Conservation (phyloP, 352 stramenopile genomes). For the Pythium biforme region DNA sequence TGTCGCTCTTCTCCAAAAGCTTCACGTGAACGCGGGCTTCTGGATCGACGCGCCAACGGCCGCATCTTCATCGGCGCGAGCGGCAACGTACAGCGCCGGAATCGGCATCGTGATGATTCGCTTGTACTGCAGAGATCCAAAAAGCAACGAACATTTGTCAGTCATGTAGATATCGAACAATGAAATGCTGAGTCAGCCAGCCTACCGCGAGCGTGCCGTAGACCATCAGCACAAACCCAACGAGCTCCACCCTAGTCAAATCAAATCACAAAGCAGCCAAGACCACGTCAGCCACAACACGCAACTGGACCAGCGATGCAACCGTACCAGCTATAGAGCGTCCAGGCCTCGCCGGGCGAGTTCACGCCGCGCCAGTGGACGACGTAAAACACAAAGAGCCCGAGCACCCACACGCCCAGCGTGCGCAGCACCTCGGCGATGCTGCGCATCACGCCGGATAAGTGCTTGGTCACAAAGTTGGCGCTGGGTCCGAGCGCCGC, state of each 20-base stretch:
- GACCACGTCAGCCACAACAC: too few relatives aligned
- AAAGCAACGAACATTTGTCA: not conserved
- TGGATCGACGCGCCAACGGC: not conserved
- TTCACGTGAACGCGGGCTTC: slow-evolving; percentile 9
- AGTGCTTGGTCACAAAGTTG: slow-evolving; percentile 85
- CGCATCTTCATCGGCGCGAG: slow-evolving; percentile 4
- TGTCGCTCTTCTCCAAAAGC: too few relatives aligned
- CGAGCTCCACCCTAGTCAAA: slow-evolving; percentile 49
- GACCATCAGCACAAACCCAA: slow-evolving; percentile 74
- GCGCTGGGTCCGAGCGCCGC: slow-evolving; percentile 73
- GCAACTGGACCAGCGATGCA: too few relatives aligned
- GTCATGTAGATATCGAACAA: too few relatives aligned
- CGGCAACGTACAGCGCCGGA: slow-evolving; percentile 40
- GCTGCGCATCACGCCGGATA: slow-evolving; percentile 76
- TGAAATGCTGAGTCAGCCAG: too few relatives aligned
- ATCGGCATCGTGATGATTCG: slow-evolving; percentile 58
- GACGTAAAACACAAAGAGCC: slow-evolving; percentile 77
- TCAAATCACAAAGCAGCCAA: not conserved
- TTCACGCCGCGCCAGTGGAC: slow-evolving; percentile 51
- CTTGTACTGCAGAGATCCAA: slow-evolving; percentile 56
- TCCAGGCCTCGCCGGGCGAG: slow-evolving; percentile 70
- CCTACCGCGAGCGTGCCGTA: slow-evolving; percentile 74
- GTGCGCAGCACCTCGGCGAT: slow-evolving; percentile 78
- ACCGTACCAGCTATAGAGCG: slow-evolving; percentile 57
- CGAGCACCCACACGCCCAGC: slow-evolving; percentile 66